Conservation (phyloP, 306 rosid species). For the Delonix regia region DNA sequence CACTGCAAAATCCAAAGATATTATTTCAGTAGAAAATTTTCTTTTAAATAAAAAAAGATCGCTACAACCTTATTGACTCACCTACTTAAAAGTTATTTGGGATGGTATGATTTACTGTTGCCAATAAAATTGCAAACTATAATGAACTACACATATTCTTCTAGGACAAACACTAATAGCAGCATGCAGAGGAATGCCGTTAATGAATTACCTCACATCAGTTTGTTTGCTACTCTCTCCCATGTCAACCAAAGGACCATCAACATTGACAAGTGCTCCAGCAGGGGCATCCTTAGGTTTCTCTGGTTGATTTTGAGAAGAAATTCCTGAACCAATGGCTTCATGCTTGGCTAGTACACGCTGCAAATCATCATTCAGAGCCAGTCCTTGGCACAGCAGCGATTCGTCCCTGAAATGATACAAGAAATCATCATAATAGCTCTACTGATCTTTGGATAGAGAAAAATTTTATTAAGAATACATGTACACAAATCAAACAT, state of each 20-base stretch:
- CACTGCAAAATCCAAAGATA: conserved; percentile 24
- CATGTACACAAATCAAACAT: conserved; percentile 23
- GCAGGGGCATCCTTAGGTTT: conserved; percentile 61
- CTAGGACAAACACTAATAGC: conserved; percentile 1
- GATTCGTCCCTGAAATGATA: conserved; percentile 80
- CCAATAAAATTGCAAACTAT: conserved; percentile 24
- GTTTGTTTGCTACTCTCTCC: conserved; percentile 68
- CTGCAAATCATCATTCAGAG: conserved; percentile 95
- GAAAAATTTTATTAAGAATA: conserved; percentile 14
- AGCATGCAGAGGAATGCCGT: conserved; percentile 33
- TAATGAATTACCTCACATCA: conserved; percentile 53
- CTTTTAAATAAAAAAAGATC: background rate
- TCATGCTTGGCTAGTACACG: conserved; percentile 90
- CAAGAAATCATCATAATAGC: conserved; percentile 1
- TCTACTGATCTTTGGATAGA: conserved; percentile 17
- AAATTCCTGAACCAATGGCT: conserved; percentile 78
- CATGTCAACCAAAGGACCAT: conserved; percentile 77
- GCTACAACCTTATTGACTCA: conserved; percentile 6
- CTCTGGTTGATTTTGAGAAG: conserved; percentile 51
- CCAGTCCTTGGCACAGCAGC: conserved; percentile 88
- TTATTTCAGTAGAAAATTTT: conserved; percentile 20
- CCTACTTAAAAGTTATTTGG: conserved; percentile 22
- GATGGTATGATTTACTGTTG: conserved; percentile 1
- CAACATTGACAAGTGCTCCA: conserved; percentile 59
- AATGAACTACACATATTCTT: conserved; percentile 19